phyloP scores from a whole-genome alignment of 257 asterid species.

The Przewalskia tangutica region DNA sequence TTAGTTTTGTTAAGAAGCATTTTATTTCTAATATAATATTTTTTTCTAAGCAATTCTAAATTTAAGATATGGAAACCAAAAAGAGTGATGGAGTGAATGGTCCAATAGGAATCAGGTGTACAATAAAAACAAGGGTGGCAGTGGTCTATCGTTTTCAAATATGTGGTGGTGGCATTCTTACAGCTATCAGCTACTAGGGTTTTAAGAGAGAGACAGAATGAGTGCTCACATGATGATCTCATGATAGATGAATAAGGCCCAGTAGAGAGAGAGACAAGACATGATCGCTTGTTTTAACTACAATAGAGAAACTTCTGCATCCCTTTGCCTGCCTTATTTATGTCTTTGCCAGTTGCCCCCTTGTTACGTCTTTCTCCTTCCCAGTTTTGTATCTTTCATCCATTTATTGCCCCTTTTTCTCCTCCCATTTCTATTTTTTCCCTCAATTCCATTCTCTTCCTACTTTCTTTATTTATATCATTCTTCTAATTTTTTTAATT shows the following conservation, averaged over 20 bases:
- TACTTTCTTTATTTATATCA: too few species aligned
- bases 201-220: neutral
- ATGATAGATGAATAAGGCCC: neutral
- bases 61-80: too few species aligned
- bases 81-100: neutral
- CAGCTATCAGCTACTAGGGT: neutral
- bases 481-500: neutral
- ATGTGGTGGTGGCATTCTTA: conserved; percentile 2
- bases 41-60: too few species aligned
- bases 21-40: too few species aligned
- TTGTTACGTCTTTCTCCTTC: neutral
- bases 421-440: neutral
- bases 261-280: conserved; percentile 1
- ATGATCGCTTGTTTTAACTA: neutral
- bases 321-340: neutral
- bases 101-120: neutral
- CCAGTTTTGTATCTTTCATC: neutral
- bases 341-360: neutral
- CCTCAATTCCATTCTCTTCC: too few species aligned
- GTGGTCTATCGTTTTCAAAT: neutral
- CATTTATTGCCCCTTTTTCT: neutral
- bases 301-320: conserved; percentile 4
- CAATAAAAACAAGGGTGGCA: neutral
- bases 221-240: conserved; percentile 5
- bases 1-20: too few species aligned